Evolutionary conservation across 176 grass and related monocot species (phyloP).

Genomic region (Coix lacrymajobi): DNA sequence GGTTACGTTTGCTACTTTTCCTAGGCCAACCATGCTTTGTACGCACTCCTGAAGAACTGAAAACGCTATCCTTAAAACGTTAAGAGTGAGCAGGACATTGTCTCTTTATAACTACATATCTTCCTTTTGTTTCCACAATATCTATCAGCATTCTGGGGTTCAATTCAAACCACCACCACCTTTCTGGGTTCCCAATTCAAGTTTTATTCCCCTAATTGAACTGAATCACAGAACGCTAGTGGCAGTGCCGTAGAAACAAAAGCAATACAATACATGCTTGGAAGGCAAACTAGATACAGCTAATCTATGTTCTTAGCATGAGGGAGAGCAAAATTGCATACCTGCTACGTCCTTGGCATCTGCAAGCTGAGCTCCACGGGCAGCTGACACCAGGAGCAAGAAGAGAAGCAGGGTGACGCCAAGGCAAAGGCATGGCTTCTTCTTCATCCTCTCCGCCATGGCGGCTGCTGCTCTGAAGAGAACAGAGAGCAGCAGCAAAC

Average conservation of each 20-base stretch:
- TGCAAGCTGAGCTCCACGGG: slow-evolving; percentile 2
- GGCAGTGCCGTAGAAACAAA: background rate
- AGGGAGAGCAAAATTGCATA: background rate
- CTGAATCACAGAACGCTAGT: background rate
- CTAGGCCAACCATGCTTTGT: background rate
- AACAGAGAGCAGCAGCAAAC: background rate
- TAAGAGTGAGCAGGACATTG: background rate
- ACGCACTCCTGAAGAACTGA: background rate
- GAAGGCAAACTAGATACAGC: background rate
- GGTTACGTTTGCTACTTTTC: background rate
- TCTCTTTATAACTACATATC: background rate
- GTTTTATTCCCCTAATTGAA: background rate
- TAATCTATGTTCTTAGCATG: background rate
- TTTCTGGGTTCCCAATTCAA: background rate
- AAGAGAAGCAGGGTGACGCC: background rate
- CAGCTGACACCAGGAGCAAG: slow-evolving; percentile 10
- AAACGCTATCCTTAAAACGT: background rate
- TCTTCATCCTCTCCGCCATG: slow-evolving; percentile 12
- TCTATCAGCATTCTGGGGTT: background rate
- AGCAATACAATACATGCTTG: background rate
- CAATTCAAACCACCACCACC: background rate
- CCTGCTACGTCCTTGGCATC: background rate
- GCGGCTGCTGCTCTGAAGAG: background rate
- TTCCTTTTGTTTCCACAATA: background rate
- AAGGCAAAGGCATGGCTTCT: background rate